A percentile compares a stretch with the other conserved stretches of the same genome.
Evolutionary conservation across 2,329 filamentous ascomycete species (phyloP).

Genomic region (Apiospora malaysiana): DNA sequence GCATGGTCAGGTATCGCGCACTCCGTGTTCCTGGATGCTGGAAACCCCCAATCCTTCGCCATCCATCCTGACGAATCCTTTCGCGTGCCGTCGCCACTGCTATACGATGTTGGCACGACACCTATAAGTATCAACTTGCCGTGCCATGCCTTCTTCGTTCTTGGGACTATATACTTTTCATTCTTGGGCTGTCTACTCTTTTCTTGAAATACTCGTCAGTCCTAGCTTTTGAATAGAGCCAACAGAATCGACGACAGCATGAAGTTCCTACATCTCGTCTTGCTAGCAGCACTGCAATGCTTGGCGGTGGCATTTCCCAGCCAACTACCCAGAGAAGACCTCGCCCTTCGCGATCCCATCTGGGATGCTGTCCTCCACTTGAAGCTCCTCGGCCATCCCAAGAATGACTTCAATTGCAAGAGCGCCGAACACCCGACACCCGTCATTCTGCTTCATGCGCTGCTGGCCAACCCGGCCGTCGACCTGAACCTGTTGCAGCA

Average conservation of each 20-base stretch:
- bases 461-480: conserved; percentile 32
- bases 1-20: neutral
- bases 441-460: conserved; percentile 55
- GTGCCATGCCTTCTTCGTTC: too few species aligned
- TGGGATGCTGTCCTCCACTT: neutral
- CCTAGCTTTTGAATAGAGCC: neutral
- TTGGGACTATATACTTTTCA: too few species aligned
- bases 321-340: neutral
- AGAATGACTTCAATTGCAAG: conserved; percentile 35
- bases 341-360: neutral
- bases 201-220: too few species aligned
- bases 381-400: neutral
- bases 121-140: neutral
- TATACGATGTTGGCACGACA: neutral
- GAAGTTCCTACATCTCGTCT: neutral
- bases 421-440: conserved; percentile 36
- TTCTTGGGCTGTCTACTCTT: too few species aligned
- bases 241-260: neutral
- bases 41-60: neutral
- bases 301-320: neutral
- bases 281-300: neutral
- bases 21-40: neutral
- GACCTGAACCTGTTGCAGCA: conserved; percentile 36
- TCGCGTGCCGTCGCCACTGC: neutral
- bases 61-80: neutral